phyloP scores from a whole-genome alignment of 2,329 filamentous ascomycete species.

The Neocatenulostroma microsporum region DNA sequence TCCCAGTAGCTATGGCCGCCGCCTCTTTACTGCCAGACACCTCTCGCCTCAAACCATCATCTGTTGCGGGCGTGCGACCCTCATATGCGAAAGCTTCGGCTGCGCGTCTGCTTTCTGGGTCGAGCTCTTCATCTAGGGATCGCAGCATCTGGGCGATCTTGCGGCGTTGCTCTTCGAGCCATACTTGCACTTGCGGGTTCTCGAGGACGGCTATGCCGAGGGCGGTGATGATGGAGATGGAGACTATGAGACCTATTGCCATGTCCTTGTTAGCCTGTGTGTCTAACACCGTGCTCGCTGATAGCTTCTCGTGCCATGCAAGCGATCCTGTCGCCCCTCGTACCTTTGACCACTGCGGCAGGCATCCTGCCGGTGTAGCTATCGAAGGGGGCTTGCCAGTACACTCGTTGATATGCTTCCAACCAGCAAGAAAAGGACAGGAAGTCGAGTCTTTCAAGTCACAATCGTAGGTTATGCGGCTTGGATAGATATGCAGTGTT shows the following conservation, averaged over 20 bases:
- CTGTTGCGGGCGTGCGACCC: conserved; percentile 26
- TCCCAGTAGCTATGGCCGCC: conserved; percentile 29
- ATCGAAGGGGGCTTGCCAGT: too few relatives aligned
- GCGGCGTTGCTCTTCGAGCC: conserved; percentile 54
- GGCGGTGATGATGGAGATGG: conserved; percentile 53
- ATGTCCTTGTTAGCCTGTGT: conserved; percentile 1
- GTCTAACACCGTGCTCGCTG: neutral
- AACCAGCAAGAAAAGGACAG: too few relatives aligned
- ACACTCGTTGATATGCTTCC: too few relatives aligned
- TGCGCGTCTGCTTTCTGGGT: conserved; percentile 36
- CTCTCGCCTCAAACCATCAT: conserved; percentile 24
- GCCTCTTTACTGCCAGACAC: conserved; percentile 25
- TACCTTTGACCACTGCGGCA: conserved; percentile 19
- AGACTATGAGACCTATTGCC: conserved; percentile 52
- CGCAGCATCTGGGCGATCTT: conserved; percentile 54
- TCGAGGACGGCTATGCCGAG: conserved; percentile 57
- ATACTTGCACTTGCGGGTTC: conserved; percentile 55
- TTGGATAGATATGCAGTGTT: too few relatives aligned
- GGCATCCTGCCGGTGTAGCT: too few relatives aligned
- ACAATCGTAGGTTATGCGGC: too few relatives aligned
- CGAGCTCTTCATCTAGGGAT: conserved; percentile 53
- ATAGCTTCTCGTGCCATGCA: neutral
- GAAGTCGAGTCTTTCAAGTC: too few relatives aligned
- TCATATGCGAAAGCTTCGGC: conserved; percentile 32
- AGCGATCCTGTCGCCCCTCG: conserved; percentile 1